Base-by-base conservation (phyloP, 345 rosid genomes). In the Populus nigra region DNA sequence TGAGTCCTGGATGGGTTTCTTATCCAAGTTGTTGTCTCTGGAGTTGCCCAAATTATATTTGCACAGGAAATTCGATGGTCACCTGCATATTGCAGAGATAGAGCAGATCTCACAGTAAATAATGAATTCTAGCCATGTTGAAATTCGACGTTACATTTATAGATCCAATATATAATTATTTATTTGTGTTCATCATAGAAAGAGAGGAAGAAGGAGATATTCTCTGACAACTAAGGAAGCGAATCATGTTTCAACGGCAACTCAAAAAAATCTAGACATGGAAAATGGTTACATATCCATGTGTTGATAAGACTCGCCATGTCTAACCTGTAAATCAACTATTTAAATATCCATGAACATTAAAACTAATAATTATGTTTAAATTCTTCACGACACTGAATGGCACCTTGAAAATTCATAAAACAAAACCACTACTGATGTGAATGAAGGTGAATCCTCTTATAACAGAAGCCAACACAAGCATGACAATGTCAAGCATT, bases 11-110 rank as follows among this genome's bases (percentile, higher is more conserved):
- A 82, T 66, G 89, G 86, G 74, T 83, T 93, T 77, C 88, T 87
- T 76, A 89, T 87, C 96, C 99, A 90, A 33, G 91, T 85, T 8
- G 88, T 84, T 65, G 89, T 80, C 62, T 91, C 94, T 12, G 96
- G 90, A 84, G 87, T 88, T 61, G 88, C 85, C 99, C 97, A 93
- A 68, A 79, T 84, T 63, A 96, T 90, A 68, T 89, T 92, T 78
- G 90, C 94, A 5, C 96, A 87, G 76, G 72, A 71, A 79, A 96
- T 85, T 70, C 96, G 92, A 81, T 88, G 90, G 77, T 96, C 97
- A 83, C 99, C 99, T 96, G 86, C 78, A 70, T 82, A 83, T 20
- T 36, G 29, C 8, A 59, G 33, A 62, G 31, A 29, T 31, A 23
- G n/a, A 76, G 65, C 36, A 69, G 31, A 61, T 68, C 73, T 36